Base-by-base conservation (phyloP, 441 rosid species). In the Arabidopsis hybrid region DNA sequence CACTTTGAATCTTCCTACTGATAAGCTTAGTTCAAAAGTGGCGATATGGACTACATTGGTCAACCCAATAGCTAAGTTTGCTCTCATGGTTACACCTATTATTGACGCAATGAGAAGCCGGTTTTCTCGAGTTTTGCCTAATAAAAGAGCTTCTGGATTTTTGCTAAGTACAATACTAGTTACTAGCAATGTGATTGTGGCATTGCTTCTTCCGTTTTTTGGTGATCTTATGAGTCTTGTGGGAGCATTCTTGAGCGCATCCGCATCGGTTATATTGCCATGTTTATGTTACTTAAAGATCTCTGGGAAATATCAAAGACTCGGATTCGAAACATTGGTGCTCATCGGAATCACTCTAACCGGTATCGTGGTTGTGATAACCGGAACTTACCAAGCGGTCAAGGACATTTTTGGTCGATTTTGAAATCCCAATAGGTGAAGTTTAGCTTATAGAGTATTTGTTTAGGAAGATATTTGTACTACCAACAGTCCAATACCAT, bases 211-310 rank as follows among this genome's bases (percentile, higher is more conserved):
- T 40, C 99, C 99, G 1, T 87, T 89, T 60, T 91, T 90, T 2
- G 97, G 88, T 53, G 81, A 84, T 12, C 87, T 95, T 39, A 95
- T 92, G 99, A 88, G 91, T 2, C 73, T 95, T 71, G 97, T 95
- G 0, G 97, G 99, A 69, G 97, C 99, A 10, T 87, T 91, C 68
- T 79, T 95, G 75, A 89, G 99, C 29, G 71, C 83, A 18, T 76
- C 87, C 3, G 92, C 96, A 0, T 91, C 97, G 0, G 80, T 89
- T 31, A 75, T 91, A 71, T 73, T 95, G 26, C 97, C 97, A 0
- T 92, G 93, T 71, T 38, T 80, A 45, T 95, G 97, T 76, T 92
- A 92, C 85, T 38, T 89, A 81, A 95, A 90, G 89, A 87, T 95
- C 36, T 83, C 95, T 1, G 91, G 93, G 8, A 71, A n/a, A 35